Base-by-base conservation (phyloP, 1,284 basidiomycete species). In the Wolfiporia cocos region DNA sequence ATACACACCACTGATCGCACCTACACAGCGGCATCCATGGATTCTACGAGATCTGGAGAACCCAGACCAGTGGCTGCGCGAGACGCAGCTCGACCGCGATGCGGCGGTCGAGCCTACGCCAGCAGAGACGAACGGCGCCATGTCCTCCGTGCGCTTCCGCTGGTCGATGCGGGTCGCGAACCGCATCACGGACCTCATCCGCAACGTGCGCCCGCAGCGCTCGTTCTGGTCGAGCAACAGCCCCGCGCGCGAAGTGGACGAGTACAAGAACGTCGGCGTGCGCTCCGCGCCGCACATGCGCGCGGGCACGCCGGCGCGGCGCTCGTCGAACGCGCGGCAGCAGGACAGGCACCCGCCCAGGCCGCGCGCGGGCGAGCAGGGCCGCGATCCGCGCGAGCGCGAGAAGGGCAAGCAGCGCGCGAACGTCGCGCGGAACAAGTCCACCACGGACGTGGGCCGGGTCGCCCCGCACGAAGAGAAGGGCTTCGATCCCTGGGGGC, bases 91-190 rank as follows among this genome's bases (percentile, higher is more conserved):
- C 2, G 70, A 71, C 39, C 73, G 71, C 33, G 69, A 71, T 41
- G 70, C 75, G 12, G 73, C 71, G 31, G 75, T 87, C 40, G 70
- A 76, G 40, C 83, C 95, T 22, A 86, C 88, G 0, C 75, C 77
- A n/a, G 80, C 81, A 42, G 94, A 96, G 51, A 83, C 92, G 3
- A 77, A 76, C 18, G 80, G 78, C 17, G 92, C 91, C 6, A 78
- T 91, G 69, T 76, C 78, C 3, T 58, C 64, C 0, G 71, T 80
- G 6, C 74, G 67, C 45, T 84, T 81, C 60, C 68, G 42, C 17
- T 74, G 34, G 53, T 55, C 70, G 67, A 67, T 1, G 59, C 68
- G 10, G 39, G 47, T 47, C 30, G 37, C 23, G 49, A 65, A 24
- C 68, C 64, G 65, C 29, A 51, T 46, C 53, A 67, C 28, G 50